Percentiles rank a stretch among this genome's conserved stretches.
Evolutionary conservation across 495 filamentous ascomycete species (phyloP).

Genomic region (Penicillium paxilli): DNA sequence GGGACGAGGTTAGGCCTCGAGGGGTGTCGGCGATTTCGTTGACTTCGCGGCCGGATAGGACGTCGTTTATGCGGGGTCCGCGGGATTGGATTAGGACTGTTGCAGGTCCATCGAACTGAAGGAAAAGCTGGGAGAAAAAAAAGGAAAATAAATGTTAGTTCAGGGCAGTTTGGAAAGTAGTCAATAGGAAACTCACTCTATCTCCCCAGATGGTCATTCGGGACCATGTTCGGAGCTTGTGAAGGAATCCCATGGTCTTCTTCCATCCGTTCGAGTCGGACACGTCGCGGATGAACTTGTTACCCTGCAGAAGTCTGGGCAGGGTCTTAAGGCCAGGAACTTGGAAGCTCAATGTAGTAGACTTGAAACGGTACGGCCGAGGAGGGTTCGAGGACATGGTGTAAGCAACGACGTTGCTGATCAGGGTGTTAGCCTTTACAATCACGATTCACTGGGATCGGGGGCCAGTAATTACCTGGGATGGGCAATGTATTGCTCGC

Average conservation of each 20-base stretch:
- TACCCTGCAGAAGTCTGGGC: constrained; percentile 54
- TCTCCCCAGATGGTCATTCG: constrained; percentile 92
- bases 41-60: constrained; percentile 70
- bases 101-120: constrained; percentile 82
- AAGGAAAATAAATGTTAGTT: constrained; percentile 3
- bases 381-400: constrained; percentile 71
- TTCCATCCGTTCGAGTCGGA: constrained; percentile 70
- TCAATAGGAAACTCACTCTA: constrained; percentile 46
- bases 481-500: constrained; percentile 86
- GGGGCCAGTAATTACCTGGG: constrained; percentile 54
- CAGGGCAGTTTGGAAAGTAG: background rate
- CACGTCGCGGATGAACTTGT: constrained; percentile 71
- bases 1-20: constrained; percentile 55
- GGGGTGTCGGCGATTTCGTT: constrained; percentile 80
- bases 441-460: too few relatives aligned
- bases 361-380: constrained; percentile 80
- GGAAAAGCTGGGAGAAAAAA: constrained; percentile 60
- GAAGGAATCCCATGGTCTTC: constrained; percentile 56
- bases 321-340: constrained; percentile 62
- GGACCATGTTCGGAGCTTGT: constrained; percentile 68
- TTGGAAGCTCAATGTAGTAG: constrained; percentile 73
- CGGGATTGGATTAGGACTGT: constrained; percentile 86
- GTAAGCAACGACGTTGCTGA: constrained; percentile 86
- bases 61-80: constrained; percentile 71
- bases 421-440: constrained; percentile 13